Percentiles rank a stretch among this genome's conserved stretches.
These are phyloP conservation scores for Stemphylium lycopersici DNA, from an alignment of 2,329 filamentous ascomycete genomes.

Conservation along the genomic window DNA sequence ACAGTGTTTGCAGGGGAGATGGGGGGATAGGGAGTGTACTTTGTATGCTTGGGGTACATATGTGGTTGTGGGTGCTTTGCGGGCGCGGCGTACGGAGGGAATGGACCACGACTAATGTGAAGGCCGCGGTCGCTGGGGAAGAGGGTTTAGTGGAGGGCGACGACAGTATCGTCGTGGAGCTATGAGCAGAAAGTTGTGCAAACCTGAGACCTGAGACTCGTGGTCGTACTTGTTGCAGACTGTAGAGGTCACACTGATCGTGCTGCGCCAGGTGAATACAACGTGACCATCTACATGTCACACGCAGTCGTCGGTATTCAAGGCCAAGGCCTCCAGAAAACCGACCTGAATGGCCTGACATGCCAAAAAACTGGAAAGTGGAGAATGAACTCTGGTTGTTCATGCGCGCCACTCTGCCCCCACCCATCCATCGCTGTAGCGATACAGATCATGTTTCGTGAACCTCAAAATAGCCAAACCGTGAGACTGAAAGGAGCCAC, in stretches of 20 bases:
- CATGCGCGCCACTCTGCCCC: not conserved
- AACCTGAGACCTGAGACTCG: not conserved
- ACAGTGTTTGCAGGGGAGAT: slow-evolving; percentile 53
- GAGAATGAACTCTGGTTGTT: not conserved
- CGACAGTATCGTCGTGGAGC: slow-evolving; percentile 1
- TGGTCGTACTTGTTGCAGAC: not conserved
- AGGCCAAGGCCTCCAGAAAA: not conserved
- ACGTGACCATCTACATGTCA: not conserved
- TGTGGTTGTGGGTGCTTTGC: slow-evolving; percentile 4
- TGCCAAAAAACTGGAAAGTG: not conserved
- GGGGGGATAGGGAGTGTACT: slow-evolving; percentile 24
- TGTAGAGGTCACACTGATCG: too few relatives aligned
- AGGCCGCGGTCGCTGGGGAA: slow-evolving; percentile 14
- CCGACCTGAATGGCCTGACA: not conserved
- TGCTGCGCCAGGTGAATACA: too few relatives aligned
- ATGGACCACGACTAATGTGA: slow-evolving; percentile 14
- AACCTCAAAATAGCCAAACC: not conserved
- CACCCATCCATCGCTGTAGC: not conserved
- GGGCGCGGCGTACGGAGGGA: not conserved
- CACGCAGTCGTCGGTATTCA: not conserved
- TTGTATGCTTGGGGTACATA: slow-evolving; percentile 7
- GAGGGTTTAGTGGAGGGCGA: not conserved
- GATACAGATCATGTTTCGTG: slow-evolving; percentile 11
- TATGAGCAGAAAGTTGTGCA: not conserved
- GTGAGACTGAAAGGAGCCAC: not conserved